These are phyloP conservation scores for Huiozyma sinensis DNA, from an alignment of 805 yeast genomes.

Conservation along the genomic window DNA sequence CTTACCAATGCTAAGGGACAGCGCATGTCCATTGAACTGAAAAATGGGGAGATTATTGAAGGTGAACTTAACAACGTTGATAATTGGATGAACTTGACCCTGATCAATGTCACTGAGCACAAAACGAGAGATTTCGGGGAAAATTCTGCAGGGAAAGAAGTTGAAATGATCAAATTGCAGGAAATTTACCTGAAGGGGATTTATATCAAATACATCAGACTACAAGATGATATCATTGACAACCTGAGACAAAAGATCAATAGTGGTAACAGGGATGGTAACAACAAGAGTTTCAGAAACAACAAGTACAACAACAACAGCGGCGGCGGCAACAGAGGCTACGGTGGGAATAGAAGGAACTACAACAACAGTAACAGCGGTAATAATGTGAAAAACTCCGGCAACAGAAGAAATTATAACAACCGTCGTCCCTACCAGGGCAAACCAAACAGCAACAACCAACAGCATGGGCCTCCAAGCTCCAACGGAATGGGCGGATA, in stretches of 20 bases:
- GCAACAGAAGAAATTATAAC: constrained; percentile 7
- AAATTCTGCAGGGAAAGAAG: neutral
- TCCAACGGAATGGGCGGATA: constrained; percentile 25
- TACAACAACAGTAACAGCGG: constrained; percentile 25
- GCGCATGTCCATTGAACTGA: constrained; percentile 78
- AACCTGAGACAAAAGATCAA: constrained; percentile 58
- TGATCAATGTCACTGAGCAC: constrained; percentile 50
- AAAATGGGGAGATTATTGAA: constrained; percentile 79
- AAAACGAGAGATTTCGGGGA: constrained; percentile 29
- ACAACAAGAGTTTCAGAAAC: constrained; percentile 26
- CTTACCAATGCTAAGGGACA: constrained; percentile 86
- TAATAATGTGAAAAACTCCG: constrained; percentile 9
- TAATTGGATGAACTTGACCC: constrained; percentile 89
- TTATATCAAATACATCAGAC: constrained; percentile 66
- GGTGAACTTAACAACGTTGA: constrained; percentile 83
- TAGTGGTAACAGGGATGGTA: constrained; percentile 30
- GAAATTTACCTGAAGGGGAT: constrained; percentile 80
- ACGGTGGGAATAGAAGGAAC: constrained; percentile 13
- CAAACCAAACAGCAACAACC: constrained; percentile 8
- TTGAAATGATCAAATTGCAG: constrained; percentile 50
- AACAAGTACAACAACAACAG: constrained; percentile 23
- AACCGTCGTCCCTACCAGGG: constrained; percentile 3
- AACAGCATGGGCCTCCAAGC: constrained; percentile 6
- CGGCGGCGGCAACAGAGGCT: constrained; percentile 17
- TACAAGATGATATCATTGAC: constrained; percentile 69